These are phyloP conservation scores for Lyophyllum atratum DNA, from an alignment of 768 basidiomycete genomes.

Conservation along the genomic window DNA sequence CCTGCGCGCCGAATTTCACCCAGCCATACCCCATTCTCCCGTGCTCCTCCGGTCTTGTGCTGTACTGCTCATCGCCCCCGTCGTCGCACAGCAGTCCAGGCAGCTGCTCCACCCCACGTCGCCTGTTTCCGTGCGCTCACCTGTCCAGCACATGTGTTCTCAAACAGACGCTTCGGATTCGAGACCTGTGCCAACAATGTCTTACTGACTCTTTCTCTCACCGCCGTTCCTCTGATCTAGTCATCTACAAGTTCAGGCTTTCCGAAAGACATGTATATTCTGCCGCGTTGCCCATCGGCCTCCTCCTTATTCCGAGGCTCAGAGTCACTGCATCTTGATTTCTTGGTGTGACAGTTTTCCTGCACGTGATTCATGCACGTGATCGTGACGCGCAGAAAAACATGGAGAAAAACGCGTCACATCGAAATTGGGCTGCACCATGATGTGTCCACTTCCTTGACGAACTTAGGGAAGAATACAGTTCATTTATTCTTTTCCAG, in stretches of 20 bases:
- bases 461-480: not conserved
- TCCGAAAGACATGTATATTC: not conserved
- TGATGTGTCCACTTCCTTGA: not conserved
- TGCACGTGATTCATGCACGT: slow-evolving; percentile 24
- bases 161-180: slow-evolving; percentile 12
- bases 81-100: not conserved
- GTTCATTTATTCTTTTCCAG: not conserved
- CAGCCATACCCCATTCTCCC: slow-evolving; percentile 12
- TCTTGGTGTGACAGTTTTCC: slow-evolving; percentile 15
- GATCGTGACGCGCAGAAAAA: slow-evolving; percentile 23
- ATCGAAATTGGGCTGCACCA: not conserved
- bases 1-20: slow-evolving; percentile 19
- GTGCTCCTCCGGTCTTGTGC: slow-evolving; percentile 20
- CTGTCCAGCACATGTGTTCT: slow-evolving; percentile 13
- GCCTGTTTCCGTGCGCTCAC: slow-evolving; percentile 14
- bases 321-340: slow-evolving; percentile 15
- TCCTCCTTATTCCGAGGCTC: slow-evolving; percentile 12
- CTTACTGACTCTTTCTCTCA: slow-evolving; percentile 2
- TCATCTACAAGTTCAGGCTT: not conserved
- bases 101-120: not conserved
- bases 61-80: slow-evolving; percentile 8
- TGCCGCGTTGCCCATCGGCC: slow-evolving; percentile 13
- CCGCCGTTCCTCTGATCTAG: not conserved
- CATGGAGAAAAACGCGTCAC: not conserved
- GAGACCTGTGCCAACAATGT: slow-evolving; percentile 5